Base-by-base conservation (phyloP, 2,329 filamentous ascomycete species). In the Aspergillus persii region DNA sequence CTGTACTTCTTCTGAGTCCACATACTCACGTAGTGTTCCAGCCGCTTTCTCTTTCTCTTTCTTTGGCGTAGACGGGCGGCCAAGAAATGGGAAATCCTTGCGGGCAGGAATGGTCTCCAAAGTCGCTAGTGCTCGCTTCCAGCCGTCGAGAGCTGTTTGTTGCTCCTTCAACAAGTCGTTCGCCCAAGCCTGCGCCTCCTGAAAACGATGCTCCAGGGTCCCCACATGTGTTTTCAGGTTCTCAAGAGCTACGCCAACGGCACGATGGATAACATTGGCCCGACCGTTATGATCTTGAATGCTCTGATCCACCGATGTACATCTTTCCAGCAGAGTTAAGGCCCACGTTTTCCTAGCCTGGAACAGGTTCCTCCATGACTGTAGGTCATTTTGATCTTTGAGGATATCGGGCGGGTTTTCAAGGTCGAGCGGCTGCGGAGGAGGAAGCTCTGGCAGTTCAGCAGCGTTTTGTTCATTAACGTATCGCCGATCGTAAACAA, bases 291-390 rank as follows among this genome's bases (percentile, higher is more conserved):
- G 84, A 57, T 87, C 83, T 68, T 86, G 81, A 23, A 87, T 83
- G 62, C 82, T 77, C 54, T 81, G 79, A 54, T 87, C 86, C 79
- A 92, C 88, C 53, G 79, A 79, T 53, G 81, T 81, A 67, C 91
- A 94, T 65, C 89, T 87, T 29, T 88, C 85, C 6, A 89, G 83
- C 36, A 96, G 78, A 44, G 81, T 82, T 55, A 88, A 78, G 0
- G 92, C 90, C 95, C 95, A 99, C 66, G 84, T 83, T 68, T 89
- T 86, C 60, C 95, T 88, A 59, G 88, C 84, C 74, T 88, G 89
- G 80, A 95, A 97, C 26, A 98, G 81, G 49, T 88, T 86, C 72
- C 92, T 90, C 94, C 95, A 99, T 85, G 92, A 89, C 69, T 88
- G 83, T 57, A 97, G 81, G 62, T 92, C 89, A 61, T 89, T 91